A percentile compares a stretch with the other conserved stretches of the same genome.
Conservation (phyloP, 2,329 filamentous ascomycete genomes). For the Colletotrichum lentis region DNA sequence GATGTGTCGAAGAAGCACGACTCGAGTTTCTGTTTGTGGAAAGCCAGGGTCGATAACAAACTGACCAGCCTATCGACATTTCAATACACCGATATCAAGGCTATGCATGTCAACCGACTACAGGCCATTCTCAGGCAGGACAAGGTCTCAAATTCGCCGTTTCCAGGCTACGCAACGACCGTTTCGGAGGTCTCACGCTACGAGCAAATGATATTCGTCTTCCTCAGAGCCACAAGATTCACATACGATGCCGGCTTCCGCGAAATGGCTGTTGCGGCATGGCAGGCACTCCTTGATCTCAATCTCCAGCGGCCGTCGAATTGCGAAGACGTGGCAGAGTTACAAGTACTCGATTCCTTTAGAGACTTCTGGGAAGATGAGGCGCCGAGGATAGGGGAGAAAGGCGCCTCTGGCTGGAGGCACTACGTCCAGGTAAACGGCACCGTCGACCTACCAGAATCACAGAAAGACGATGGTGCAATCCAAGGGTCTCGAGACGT, state of each 20-base stretch:
- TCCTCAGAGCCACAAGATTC: slow-evolving; percentile 78
- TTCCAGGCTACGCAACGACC: slow-evolving; percentile 4
- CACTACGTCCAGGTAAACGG: slow-evolving; percentile 53
- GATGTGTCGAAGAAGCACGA: slow-evolving; percentile 62
- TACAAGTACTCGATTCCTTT: slow-evolving; percentile 55
- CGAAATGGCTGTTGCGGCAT: slow-evolving; percentile 79
- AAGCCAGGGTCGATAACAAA: slow-evolving; percentile 74
- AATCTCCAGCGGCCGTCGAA: slow-evolving; percentile 66
- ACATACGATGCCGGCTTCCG: slow-evolving; percentile 79
- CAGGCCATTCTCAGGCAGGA: slow-evolving; percentile 19
- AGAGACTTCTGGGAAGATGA: slow-evolving; percentile 89
- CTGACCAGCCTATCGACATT: slow-evolving; percentile 74
- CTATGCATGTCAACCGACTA: slow-evolving; percentile 65
- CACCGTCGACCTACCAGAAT: slow-evolving; percentile 53
- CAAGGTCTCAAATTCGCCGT: slow-evolving; percentile 25
- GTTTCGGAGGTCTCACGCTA: slow-evolving; percentile 39
- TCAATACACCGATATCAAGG: slow-evolving; percentile 71
- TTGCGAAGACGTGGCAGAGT: slow-evolving; percentile 39
- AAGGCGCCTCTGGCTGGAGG: slow-evolving; percentile 74
- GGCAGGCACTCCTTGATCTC: slow-evolving; percentile 83
- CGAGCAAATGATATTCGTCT: slow-evolving; percentile 69
- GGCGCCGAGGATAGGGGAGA: slow-evolving; percentile 78
- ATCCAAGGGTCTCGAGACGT: slow-evolving; percentile 50
- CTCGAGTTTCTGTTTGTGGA: slow-evolving; percentile 73
- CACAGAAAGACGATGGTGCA: slow-evolving; percentile 41